Evolutionary conservation across 2,329 filamentous ascomycete genomes (phyloP).

Genomic region (Colletotrichum plurivorum): DNA sequence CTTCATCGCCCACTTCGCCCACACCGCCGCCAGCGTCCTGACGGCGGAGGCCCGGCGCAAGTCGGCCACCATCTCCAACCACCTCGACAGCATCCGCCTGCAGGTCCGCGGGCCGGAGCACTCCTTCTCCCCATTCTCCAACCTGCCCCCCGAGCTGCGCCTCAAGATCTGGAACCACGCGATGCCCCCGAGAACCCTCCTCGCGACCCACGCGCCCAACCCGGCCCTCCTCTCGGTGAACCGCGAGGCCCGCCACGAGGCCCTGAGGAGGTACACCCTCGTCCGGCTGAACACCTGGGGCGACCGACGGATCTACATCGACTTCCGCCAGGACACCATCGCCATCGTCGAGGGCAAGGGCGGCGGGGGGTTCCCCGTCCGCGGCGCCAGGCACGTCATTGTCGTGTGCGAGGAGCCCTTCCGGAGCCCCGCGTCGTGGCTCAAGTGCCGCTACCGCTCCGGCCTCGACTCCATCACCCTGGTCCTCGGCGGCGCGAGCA

Average conservation of each 20-base stretch:
- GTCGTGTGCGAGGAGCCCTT: conserved; percentile 38
- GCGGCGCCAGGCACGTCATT: conserved; percentile 30
- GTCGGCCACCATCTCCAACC: conserved; percentile 16
- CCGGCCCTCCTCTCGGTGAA: conserved; percentile 26
- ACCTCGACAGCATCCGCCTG: conserved; percentile 30
- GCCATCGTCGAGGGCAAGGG: conserved; percentile 36
- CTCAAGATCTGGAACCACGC: conserved; percentile 40
- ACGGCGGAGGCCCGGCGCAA: conserved; percentile 29
- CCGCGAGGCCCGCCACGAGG: conserved; percentile 32
- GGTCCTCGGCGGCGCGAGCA: conserved; percentile 17
- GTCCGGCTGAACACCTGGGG: conserved; percentile 37
- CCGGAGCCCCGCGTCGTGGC: conserved; percentile 25
- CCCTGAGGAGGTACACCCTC: conserved; percentile 25
- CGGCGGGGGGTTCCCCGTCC: conserved; percentile 35
- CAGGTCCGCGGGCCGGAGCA: conserved; percentile 34
- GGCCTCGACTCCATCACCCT: conserved; percentile 32
- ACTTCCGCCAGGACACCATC: conserved; percentile 28
- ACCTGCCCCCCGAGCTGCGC: conserved; percentile 32
- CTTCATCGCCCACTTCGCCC: conserved; percentile 38
- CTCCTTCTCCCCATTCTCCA: conserved; percentile 26
- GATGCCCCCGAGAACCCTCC: conserved; percentile 25
- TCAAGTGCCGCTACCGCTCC: conserved; percentile 35
- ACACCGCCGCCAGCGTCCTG: conserved; percentile 25
- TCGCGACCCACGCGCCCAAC: conserved; percentile 33
- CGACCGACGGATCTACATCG: conserved; percentile 33